Evolutionary conservation across 2,329 filamentous ascomycete genomes (phyloP), one percentile per base, ranked within the genome.

Genomic region (Aspergillus chevalieri): DNA sequence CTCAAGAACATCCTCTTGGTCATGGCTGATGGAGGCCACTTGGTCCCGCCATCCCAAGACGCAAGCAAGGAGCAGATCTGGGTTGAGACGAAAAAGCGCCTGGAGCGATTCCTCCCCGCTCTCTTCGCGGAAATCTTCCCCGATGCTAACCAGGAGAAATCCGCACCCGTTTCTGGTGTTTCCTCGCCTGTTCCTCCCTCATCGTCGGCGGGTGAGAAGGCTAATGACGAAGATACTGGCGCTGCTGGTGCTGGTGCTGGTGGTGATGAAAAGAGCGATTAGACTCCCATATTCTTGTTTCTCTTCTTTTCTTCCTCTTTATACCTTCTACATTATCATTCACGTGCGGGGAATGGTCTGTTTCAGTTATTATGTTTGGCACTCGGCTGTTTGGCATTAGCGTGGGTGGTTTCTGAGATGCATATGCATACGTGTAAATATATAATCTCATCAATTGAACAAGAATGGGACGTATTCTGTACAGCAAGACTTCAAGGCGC

Each of bases 1-100:
- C 75, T 98, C 50, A 98, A 98, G 73, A 98, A 98, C 57, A 90
- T 97, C 47, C 76, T 97, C 21, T 78, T 98, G 8, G 93, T 98
- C 61, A 95, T 98, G 90, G 84, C 87, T 5, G 93, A 85, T 65
- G 91, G 86, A 46, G 91, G 87, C 33, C 91, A 88, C 61, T 80
- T 98, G 4, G 84, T 89, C 0, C 80, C 87, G 1, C 88, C 88
- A 3, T 64, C 65, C 6, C 69, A 77, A 46, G 73, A 78, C 38
- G 57, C 67, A n/a, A 64, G 57, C 53, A 77, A 79, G 53, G 74
- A 77, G 53, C 69, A 75, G 57, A 66, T 84, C 34, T 85, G 82
- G 82, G 67, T 65, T 6, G 81, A 85, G 68, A 85, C 82, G 10
- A 78, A 76, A 66, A 79, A 78, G 57, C 72, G 79, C 28, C 71